Base-by-base conservation (phyloP, 768 basidiomycete genomes). In the Pisolithus microcarpus region DNA sequence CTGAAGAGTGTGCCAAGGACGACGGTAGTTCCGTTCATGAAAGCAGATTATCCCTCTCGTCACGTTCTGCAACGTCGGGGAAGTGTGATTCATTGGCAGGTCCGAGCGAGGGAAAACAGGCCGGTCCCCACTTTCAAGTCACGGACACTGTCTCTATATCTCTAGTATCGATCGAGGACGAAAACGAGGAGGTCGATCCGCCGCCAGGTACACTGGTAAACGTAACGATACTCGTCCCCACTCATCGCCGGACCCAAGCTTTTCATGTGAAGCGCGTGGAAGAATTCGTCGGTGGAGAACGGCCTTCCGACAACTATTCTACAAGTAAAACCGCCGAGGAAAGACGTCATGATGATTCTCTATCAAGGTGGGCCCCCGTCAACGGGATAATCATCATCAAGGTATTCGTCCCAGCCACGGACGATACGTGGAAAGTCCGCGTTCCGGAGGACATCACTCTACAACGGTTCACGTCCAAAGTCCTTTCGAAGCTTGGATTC, bases 351-450 rank as follows among this genome's bases (percentile, higher is more conserved):
- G 15, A 6, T 13, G 15, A 6, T 13, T 19, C 15, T 8, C 15
- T 18, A 4, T 8, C 13, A 28, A 44, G 56, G 45, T 72, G 71
- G 71, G 61, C 61, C 19, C 61, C 72, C 28, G 57, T 58, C 28
- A 55, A 65, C 24, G 70, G 67, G 4, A 59, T 56, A 55, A 73
- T 73, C 46, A 37, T 70, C 49, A 57, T 73, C 61, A 73, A 73
- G 56, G 68, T 73, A 11, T 65, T 67, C 40, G 69, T 72, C 8
- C 70, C 70, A 34, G 60, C 62, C 36, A 71, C 65, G 34, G 66
- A 72, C 52, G 72, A 73, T 52, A 62, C 70, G 49, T 73, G 72
- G 72, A 67, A 58, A 55, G 52, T 73, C 43, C 63, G 63, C 38
- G 68, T 71, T 19, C 61, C 71, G 18, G 62, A 62, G 43, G 55